These are phyloP conservation scores for Wallacemonas collosoma DNA, from an alignment of 208 protist species.

Conservation along the genomic window DNA sequence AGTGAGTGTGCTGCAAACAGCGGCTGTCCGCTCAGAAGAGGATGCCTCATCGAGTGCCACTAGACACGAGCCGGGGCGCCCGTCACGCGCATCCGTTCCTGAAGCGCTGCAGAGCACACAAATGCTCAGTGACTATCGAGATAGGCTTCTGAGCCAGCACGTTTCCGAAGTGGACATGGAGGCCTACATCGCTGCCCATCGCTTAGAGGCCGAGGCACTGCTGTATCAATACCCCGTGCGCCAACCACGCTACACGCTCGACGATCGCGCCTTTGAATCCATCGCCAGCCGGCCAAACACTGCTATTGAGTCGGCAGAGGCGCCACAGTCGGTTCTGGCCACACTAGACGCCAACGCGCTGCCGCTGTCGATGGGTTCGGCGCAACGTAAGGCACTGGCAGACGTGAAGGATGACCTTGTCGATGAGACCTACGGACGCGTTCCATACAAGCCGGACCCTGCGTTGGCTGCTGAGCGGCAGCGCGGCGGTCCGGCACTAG, in stretches of 20 bases:
- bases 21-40: not conserved
- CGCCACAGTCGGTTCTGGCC: not conserved
- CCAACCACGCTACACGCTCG: constrained; percentile 40
- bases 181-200: constrained; percentile 51
- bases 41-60: constrained; percentile 13
- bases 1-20: constrained; percentile 30
- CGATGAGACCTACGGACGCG: constrained; percentile 54
- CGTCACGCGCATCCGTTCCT: not conserved
- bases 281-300: constrained; percentile 1
- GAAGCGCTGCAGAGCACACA: constrained; percentile 58
- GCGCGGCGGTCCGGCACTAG: constrained; percentile 65
- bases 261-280: constrained; percentile 52
- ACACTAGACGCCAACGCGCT: constrained; percentile 5
- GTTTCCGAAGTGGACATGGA: constrained; percentile 51
- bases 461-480: constrained; percentile 71
- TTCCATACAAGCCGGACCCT: constrained; percentile 60
- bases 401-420: constrained; percentile 58
- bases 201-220: constrained; percentile 69
- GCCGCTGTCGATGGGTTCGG: not conserved
- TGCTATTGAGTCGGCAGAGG: not conserved
- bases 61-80: not conserved
- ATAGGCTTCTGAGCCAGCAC: constrained; percentile 27
- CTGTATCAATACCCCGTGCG: constrained; percentile 64
- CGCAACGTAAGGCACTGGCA: not conserved
- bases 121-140: constrained; percentile 51